Evolutionary conservation across 2,329 filamentous ascomycete species (phyloP), one percentile per base, ranked within the genome.

Genomic region (Verticillium nonalfalfae): DNA sequence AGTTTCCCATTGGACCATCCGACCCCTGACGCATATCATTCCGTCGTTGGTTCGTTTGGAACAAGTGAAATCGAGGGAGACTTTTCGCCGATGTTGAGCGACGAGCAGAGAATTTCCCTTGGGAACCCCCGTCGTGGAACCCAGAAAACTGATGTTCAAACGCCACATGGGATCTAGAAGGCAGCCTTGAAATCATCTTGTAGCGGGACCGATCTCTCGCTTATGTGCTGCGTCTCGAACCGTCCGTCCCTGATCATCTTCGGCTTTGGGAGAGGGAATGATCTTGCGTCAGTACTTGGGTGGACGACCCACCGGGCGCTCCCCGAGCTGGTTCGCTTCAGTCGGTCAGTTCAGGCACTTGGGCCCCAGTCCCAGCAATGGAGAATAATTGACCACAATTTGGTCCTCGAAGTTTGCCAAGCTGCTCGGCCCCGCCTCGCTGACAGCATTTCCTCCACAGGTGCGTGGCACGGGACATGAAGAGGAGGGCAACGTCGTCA

Each of bases 1-100:
- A 26, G 26, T 15, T 31, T 57, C 59, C 35, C 10, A 60, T 60
- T 60, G 59, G 59, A 40, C 40, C 36, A 45, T 60, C 52, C 57
- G 59, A 18, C 59, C 52, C 59, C 52, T 31, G 11, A 60, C 50
- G 40, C 39, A n/a, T 10, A 11, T 13, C 9, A n/a, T 50, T n/a
- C 11, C n/a, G 45, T 9, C 21, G n/a, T 21, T n/a, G 45, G n/a
- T 10, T 50, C 9, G n/a, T 26, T 50, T 10, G 4, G 18, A 50
- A 18, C 10, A 18, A 50, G 18, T 11, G 9, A 50, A 5, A 3
- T 7, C 21, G 18, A 21, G 7, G 21, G 45, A n/a, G 13, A n/a
- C 7, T 21, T 21, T 10, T 10, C 9, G 45, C 18, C n/a, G 26
- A 50, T 45, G 39, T 21, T 4, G 45, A 9, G n/a, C n/a, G 45